Conservation (phyloP, 148 eudicot genomes). For the Simmondsia chinensis region DNA sequence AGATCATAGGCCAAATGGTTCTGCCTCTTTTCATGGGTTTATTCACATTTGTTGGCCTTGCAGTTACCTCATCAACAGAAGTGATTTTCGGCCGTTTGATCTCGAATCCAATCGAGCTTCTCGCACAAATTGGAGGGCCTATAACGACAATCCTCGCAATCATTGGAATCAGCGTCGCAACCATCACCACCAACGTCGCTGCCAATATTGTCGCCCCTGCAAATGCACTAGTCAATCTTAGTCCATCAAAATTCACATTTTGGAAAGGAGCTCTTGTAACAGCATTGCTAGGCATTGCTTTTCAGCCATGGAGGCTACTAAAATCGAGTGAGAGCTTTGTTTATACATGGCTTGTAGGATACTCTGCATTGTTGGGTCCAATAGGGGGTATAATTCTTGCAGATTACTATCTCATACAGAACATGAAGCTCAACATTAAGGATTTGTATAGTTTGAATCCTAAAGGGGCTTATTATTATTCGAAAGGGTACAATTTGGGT, state of each 20-base stretch:
- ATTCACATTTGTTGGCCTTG: slow-evolving; percentile 90
- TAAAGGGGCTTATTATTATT: slow-evolving; percentile 56
- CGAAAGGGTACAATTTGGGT: slow-evolving; percentile 68
- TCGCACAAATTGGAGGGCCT: slow-evolving; percentile 67
- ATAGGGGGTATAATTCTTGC: slow-evolving; percentile 75
- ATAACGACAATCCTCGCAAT: slow-evolving; percentile 56
- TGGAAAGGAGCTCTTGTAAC: slow-evolving; percentile 70
- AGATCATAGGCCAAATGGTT: slow-evolving; percentile 72
- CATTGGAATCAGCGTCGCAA: slow-evolving; percentile 77
- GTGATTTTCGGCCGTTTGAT: slow-evolving; percentile 73
- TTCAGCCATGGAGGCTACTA: slow-evolving; percentile 92
- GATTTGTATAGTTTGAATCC: slow-evolving; percentile 57
- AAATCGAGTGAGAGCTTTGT: slow-evolving; percentile 91
- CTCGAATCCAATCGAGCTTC: slow-evolving; percentile 72
- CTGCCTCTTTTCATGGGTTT: slow-evolving; percentile 83
- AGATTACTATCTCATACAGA: slow-evolving; percentile 66
- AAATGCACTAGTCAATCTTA: slow-evolving; percentile 81
- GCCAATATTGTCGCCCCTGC: slow-evolving; percentile 99
- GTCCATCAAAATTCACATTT: slow-evolving; percentile 76
- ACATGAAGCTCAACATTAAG: slow-evolving; percentile 28
- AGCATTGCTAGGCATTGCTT: slow-evolving; percentile 77
- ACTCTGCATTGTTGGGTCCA: slow-evolving; percentile 87
- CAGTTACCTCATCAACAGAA: slow-evolving; percentile 77
- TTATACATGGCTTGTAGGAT: slow-evolving; percentile 94
- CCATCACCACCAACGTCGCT: slow-evolving; percentile 87